Percentiles rank a stretch among this genome's conserved stretches.
phyloP scores from a whole-genome alignment of 176 grass and related monocot species.

The Carex myosuroides region DNA sequence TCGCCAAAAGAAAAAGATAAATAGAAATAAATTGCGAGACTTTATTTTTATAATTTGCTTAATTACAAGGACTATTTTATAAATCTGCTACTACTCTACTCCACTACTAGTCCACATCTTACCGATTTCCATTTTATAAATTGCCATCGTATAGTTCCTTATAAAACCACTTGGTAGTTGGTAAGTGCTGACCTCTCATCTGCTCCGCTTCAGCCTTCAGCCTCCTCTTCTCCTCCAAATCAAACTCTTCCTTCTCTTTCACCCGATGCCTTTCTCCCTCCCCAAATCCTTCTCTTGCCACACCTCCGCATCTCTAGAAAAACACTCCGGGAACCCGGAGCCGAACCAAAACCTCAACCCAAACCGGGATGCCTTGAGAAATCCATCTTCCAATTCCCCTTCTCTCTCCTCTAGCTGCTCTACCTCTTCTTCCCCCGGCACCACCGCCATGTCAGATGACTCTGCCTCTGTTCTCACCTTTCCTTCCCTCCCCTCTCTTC shows the following conservation, averaged over 20 bases:
- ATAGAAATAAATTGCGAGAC: too few species aligned
- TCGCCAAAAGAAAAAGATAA: too few species aligned
- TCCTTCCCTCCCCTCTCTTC: constrained; percentile 51
- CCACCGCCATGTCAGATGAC: constrained; percentile 39
- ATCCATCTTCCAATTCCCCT: neutral
- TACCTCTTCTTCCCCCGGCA: constrained; percentile 26
- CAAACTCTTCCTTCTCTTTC: too few species aligned
- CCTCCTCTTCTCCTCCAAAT: neutral
- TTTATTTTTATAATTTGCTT: neutral
- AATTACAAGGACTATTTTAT: neutral
- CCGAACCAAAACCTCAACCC: neutral
- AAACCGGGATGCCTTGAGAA: neutral
- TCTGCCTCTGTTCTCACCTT: constrained; percentile 37
- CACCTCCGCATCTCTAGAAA: constrained; percentile 7
- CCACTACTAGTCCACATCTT: too few species aligned
- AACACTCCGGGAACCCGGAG: neutral
- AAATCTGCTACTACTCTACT: neutral
- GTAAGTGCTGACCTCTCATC: neutral
- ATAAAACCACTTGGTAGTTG: neutral
- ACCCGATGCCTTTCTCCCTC: neutral
- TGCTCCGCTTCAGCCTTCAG: neutral
- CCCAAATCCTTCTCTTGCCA: constrained; percentile 24
- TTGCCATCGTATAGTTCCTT: neutral
- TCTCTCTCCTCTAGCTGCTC: constrained; percentile 31
- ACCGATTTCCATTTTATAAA: neutral